Percentiles rank a stretch among this genome's conserved stretches.
phyloP scores from a whole-genome alignment of 1,284 basidiomycete species.

The Puccinia polysora region DNA sequence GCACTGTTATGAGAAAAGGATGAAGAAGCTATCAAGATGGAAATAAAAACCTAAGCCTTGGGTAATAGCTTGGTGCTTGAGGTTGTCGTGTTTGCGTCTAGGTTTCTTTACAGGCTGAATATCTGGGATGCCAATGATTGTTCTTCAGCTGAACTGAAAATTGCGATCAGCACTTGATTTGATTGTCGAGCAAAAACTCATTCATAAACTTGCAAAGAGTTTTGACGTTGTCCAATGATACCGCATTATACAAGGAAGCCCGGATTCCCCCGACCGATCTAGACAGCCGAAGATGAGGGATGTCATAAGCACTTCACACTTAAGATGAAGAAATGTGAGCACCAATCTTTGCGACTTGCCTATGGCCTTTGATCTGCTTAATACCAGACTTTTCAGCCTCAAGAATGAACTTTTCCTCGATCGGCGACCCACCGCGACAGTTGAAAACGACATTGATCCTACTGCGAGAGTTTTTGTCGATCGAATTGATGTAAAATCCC shows the following conservation, averaged over 20 bases:
- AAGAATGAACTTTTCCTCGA: slow-evolving; percentile 67
- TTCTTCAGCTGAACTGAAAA: too few species aligned
- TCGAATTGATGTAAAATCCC: slow-evolving; percentile 56
- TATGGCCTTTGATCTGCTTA: slow-evolving; percentile 82
- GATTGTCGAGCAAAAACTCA: slow-evolving; percentile 8
- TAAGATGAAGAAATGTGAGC: slow-evolving; percentile 52
- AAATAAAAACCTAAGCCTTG: too few species aligned
- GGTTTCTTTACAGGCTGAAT: too few species aligned
- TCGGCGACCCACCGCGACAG: slow-evolving; percentile 61
- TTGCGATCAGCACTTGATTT: too few species aligned
- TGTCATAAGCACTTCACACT: slow-evolving; percentile 62
- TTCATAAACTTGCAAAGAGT: slow-evolving; percentile 57
- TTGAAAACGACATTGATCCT: slow-evolving; percentile 93
- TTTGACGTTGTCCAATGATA: slow-evolving; percentile 70
- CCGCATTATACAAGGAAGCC: slow-evolving; percentile 89
- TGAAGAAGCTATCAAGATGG: too few species aligned
- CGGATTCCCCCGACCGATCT: slow-evolving; percentile 62
- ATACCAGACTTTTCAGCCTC: slow-evolving; percentile 72
- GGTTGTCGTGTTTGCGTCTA: too few species aligned
- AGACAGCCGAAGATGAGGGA: slow-evolving; percentile 42
- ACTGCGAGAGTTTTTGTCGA: slow-evolving; percentile 62
- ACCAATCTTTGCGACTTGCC: slow-evolving; percentile 53
- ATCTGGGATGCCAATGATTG: too few species aligned
- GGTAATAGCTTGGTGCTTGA: too few species aligned
- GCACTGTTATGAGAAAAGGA: too few species aligned